Base-by-base conservation (phyloP, 2,329 filamentous ascomycete genomes). In the Ophiostoma montium region DNA sequence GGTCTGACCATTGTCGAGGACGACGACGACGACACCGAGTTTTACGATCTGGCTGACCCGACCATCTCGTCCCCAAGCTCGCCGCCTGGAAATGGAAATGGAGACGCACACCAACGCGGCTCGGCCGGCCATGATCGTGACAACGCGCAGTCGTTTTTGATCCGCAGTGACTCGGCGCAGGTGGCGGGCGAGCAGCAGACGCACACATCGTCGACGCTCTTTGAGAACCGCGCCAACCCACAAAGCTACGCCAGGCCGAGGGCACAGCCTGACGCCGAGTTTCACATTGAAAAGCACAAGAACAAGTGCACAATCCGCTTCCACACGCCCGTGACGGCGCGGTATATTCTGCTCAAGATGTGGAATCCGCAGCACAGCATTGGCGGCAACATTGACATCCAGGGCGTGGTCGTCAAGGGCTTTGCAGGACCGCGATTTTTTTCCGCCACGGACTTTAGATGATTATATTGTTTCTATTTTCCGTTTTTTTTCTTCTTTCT, bases 231-330 rank as follows among this genome's bases (percentile, higher is more conserved):
- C 16, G 23, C 23, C 33, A 42, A 23, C 36, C 30, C 35, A 10
- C 47, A 16, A 18, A 16, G 18, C 27, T 18, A n/a, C 8, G 13
- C n/a, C 7, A 13, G 35, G 18, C 19, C 15, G 21, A 32, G 13
- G 8, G 32, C 89, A 64, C 71, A 72, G 32, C 86, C 86, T 0
- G 79, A 87, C 62, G 86, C 87, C 2, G 77, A 78, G 27, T 95
- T 96, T 65, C 84, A 82, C 60, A 94, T 95, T 49, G 81, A 84
- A 59, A 78, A 80, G 62, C 77, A 83, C 57, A 89, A 87, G 67
- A 86, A 79, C 67, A 87, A 83, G 64, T 90, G 92, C 57, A 88
- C 82, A 13, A 84, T 96, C 58, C 82, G 78, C 51, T 95, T 96
- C 57, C 78, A 89, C 57, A 84, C 86, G 50, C 82, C 84, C 0